Percentiles rank a stretch among this genome's conserved stretches.
Evolutionary conservation across 106 monocot genomes (phyloP).

Genomic region (Amphibolis antarctica): DNA sequence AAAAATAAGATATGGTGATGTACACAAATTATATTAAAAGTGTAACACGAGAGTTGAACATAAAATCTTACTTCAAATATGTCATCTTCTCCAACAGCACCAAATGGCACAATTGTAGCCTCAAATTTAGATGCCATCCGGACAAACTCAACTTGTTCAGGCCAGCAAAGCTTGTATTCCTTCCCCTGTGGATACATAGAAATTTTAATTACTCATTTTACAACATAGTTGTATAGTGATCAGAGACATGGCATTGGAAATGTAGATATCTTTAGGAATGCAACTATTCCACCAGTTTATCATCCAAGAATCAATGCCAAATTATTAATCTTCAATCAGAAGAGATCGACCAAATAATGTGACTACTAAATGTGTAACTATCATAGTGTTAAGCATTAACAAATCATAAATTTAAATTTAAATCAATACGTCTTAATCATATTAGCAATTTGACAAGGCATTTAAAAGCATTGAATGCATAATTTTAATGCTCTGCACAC

Average conservation of each 20-base stretch:
- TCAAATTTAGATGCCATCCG: slow-evolving; percentile 44
- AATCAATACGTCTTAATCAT: too few relatives aligned
- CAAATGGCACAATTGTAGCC: slow-evolving; percentile 53
- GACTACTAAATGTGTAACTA: too few relatives aligned
- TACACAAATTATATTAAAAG: neutral
- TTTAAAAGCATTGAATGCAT: neutral
- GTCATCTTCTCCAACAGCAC: slow-evolving; percentile 59
- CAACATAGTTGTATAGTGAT: neutral
- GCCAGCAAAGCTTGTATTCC: slow-evolving; percentile 45
- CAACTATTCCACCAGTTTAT: too few relatives aligned
- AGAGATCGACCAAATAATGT: too few relatives aligned
- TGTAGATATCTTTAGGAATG: too few relatives aligned
- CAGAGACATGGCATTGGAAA: too few relatives aligned
- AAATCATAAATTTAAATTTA: too few relatives aligned
- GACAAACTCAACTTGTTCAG: slow-evolving; percentile 36
- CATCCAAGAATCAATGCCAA: too few relatives aligned
- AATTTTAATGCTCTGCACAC: too few relatives aligned
- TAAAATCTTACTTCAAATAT: slow-evolving; percentile 30
- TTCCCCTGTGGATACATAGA: slow-evolving; percentile 27
- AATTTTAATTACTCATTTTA: neutral
- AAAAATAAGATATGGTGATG: neutral
- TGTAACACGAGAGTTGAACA: neutral
- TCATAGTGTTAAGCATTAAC: too few relatives aligned
- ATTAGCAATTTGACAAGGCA: neutral
- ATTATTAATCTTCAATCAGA: too few relatives aligned